Conservation (phyloP, 1,284 basidiomycete genomes). For the Butyriboletus appendiculatus region DNA sequence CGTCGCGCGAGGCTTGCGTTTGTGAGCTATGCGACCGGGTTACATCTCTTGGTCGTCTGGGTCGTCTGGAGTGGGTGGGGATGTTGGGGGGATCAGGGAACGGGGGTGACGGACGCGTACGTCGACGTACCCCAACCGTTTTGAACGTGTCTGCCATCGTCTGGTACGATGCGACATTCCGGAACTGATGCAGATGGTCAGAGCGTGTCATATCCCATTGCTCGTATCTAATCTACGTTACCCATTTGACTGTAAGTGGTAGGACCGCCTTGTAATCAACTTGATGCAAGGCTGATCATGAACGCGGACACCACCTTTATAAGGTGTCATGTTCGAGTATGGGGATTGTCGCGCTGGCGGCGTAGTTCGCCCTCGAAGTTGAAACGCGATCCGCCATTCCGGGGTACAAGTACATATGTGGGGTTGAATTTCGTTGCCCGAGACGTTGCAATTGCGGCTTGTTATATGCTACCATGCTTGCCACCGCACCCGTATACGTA, state of each 20-base stretch:
- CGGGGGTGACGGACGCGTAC: slow-evolving; percentile 1
- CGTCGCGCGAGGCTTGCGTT: slow-evolving; percentile 82
- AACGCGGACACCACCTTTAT: no score
- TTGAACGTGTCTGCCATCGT: slow-evolving; percentile 2
- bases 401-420: no score
- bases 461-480: no score
- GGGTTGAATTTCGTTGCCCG: no score
- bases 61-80: slow-evolving; percentile 72
- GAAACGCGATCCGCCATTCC: no score
- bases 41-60: slow-evolving; percentile 82
- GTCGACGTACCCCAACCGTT: slow-evolving; percentile 20
- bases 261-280: not conserved
- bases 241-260: not conserved
- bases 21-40: slow-evolving; percentile 75
- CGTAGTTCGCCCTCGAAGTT: no score
- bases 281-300: no score
- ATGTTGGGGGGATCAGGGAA: slow-evolving; percentile 23
- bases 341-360: no score
- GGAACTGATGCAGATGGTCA: not conserved
- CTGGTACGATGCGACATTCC: not conserved
- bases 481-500: no score
- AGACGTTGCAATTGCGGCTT: no score
- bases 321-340: no score
- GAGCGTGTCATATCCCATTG: not conserved
- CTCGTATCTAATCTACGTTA: not conserved